Conservation (phyloP, 768 basidiomycete genomes). For the Filobasidium floriforme region DNA sequence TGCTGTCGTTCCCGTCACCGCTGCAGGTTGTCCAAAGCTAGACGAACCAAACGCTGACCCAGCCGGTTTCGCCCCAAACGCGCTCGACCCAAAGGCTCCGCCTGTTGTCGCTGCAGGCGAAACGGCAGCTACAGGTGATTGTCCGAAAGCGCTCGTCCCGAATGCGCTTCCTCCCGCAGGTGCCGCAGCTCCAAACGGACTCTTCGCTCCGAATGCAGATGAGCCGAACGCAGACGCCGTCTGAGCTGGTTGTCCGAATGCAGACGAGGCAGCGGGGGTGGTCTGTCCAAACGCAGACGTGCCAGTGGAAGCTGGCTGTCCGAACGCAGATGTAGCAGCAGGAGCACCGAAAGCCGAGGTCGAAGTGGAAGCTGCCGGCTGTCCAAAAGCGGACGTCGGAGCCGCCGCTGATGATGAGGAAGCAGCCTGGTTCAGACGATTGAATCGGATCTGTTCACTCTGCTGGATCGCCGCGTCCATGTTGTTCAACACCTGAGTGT, state of each 20-base stretch:
- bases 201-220: conserved; percentile 9
- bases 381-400: conserved; percentile 12
- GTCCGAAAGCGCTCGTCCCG: conserved; percentile 12
- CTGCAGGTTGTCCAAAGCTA: conserved; percentile 7
- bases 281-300: conserved; percentile 9
- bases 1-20: neutral
- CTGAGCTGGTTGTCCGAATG: conserved; percentile 7
- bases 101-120: neutral
- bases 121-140: neutral
- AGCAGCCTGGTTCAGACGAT: conserved; percentile 7
- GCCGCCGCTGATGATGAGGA: neutral
- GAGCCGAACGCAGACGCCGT: neutral
- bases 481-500: conserved; percentile 11
- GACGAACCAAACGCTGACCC: conserved; percentile 13
- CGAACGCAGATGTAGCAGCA: conserved; percentile 3
- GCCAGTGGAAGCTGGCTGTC: neutral
- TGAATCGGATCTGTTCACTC: conserved; percentile 10
- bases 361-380: neutral
- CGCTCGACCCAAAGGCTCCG: conserved; percentile 4
- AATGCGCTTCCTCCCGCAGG: conserved; percentile 5
- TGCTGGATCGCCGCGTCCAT: conserved; percentile 10
- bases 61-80: conserved; percentile 13
- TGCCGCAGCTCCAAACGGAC: conserved; percentile 1
- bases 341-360: conserved; percentile 6
- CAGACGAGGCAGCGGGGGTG: conserved; percentile 7